A percentile compares a stretch with the other conserved stretches of the same genome.
Conservation (phyloP, 495 filamentous ascomycete genomes). For the Clavariopsis aquatica region DNA sequence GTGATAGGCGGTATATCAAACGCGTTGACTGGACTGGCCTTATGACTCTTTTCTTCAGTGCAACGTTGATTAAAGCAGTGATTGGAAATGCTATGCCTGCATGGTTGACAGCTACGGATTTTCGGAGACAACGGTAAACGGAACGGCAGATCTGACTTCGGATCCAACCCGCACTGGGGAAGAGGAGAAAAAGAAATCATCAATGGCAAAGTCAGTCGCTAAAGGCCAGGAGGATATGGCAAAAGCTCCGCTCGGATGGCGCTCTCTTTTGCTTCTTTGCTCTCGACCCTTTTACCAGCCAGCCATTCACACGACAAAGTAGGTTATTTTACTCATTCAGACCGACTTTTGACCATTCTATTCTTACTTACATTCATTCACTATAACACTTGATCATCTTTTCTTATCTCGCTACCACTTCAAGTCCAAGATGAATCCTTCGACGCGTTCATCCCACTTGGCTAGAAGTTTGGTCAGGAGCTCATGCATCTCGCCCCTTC, state of each 20-base stretch:
- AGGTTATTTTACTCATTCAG: neutral
- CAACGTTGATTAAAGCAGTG: neutral
- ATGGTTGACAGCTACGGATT: neutral
- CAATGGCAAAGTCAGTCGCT: conserved; percentile 1
- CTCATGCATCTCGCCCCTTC: neutral
- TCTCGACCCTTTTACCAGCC: neutral
- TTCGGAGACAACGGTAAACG: neutral
- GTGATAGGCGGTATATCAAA: neutral
- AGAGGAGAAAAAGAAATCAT: neutral
- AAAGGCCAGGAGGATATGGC: neutral
- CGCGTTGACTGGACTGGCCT: conserved; percentile 2
- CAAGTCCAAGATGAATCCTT: neutral
- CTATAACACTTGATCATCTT: neutral
- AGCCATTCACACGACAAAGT: neutral
- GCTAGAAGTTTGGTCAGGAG: neutral
- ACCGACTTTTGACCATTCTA: neutral
- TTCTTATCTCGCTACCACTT: neutral
- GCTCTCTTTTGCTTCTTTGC: conserved; percentile 8
- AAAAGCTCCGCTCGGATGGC: neutral
- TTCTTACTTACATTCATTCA: neutral
- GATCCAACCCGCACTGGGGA: conserved; percentile 1
- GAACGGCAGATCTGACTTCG: conserved; percentile 7
- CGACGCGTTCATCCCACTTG: neutral
- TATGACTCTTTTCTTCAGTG: conserved; percentile 8
- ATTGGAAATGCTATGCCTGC: neutral